Percentiles rank a stretch among this genome's conserved stretches.
These are phyloP conservation scores for Paxillus ammoniavirescens DNA, from an alignment of 768 basidiomycete species.

Conservation along the genomic window DNA sequence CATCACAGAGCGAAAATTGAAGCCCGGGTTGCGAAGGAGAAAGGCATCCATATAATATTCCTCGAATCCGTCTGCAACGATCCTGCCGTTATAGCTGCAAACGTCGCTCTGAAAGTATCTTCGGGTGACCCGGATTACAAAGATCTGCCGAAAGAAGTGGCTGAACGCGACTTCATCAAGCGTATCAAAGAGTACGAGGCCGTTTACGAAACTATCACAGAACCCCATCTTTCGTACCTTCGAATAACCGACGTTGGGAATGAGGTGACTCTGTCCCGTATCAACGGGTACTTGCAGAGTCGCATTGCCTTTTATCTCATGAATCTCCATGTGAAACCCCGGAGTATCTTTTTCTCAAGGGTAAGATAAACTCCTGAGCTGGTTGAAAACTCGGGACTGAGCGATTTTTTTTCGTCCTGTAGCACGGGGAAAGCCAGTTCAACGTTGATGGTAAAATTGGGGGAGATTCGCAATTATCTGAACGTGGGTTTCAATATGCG, in stretches of 20 bases:
- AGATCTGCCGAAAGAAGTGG: conserved; percentile 79
- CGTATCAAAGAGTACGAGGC: conserved; percentile 93
- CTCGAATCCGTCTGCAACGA: conserved; percentile 95
- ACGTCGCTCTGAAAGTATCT: conserved; percentile 92
- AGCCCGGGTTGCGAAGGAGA: conserved; percentile 81
- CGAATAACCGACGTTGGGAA: conserved; percentile 92
- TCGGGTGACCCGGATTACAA: conserved; percentile 99
- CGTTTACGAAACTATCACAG: conserved; percentile 93
- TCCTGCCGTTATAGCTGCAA: conserved; percentile 90
- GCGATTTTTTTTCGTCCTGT: conserved; percentile 8
- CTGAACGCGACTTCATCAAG: conserved; percentile 85
- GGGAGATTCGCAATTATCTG: conserved; percentile 89
- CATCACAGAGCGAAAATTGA: conserved; percentile 72
- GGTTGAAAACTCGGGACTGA: conserved; percentile 7
- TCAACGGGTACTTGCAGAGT: conserved; percentile 94
- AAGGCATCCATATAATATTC: conserved; percentile 85
- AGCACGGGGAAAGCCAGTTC: conserved; percentile 98
- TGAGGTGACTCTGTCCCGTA: conserved; percentile 80
- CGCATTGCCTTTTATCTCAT: conserved; percentile 98
- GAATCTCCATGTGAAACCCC: conserved; percentile 96
- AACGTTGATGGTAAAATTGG: conserved; percentile 97
- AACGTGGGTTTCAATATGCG: conserved; percentile 83
- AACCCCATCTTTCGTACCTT: conserved; percentile 86
- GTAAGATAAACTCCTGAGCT: conserved; percentile 44
- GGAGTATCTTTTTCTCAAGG: conserved; percentile 94